These are phyloP conservation scores for Stachybotrys chlorohalonatus DNA, from an alignment of 2,329 filamentous ascomycete species.

Conservation along the genomic window DNA sequence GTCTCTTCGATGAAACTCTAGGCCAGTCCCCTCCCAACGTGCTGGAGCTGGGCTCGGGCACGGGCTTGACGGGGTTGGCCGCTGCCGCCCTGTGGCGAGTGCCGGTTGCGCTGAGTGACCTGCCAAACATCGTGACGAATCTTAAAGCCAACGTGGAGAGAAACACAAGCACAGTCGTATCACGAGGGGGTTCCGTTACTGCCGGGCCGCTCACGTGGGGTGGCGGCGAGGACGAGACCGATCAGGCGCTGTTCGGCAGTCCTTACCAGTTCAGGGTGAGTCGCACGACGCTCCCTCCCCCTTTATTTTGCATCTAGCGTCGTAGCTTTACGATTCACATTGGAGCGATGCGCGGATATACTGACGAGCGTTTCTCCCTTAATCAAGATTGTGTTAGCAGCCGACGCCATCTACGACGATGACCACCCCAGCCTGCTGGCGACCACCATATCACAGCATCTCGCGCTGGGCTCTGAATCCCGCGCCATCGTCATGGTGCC, in stretches of 20 bases:
- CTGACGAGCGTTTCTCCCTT: not conserved
- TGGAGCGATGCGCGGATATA: not conserved
- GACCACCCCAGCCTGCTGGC: slow-evolving; percentile 70
- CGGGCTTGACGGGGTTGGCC: slow-evolving; percentile 81
- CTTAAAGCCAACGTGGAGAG: slow-evolving; percentile 61
- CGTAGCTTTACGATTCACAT: slow-evolving; percentile 2
- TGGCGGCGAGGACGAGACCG: slow-evolving; percentile 32
- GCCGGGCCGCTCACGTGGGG: slow-evolving; percentile 71
- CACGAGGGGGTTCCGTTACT: slow-evolving; percentile 45
- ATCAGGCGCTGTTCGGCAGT: slow-evolving; percentile 33
- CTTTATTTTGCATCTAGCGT: not conserved
- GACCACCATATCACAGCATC: slow-evolving; percentile 58
- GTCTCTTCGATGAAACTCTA: slow-evolving; percentile 30
- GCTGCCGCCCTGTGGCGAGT: slow-evolving; percentile 64
- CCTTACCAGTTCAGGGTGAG: slow-evolving; percentile 43
- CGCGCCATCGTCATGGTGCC: slow-evolving; percentile 75
- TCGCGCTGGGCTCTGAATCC: slow-evolving; percentile 46
- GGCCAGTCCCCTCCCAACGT: slow-evolving; percentile 25
- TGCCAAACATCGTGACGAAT: slow-evolving; percentile 77
- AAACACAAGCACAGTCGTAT: slow-evolving; percentile 50
- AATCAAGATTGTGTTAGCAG: slow-evolving; percentile 62
- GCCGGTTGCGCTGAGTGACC: slow-evolving; percentile 67
- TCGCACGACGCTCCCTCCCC: not conserved
- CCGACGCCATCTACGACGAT: slow-evolving; percentile 81
- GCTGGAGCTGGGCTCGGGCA: slow-evolving; percentile 83